A percentile compares a stretch with the other conserved stretches of the same genome.
phyloP scores from a whole-genome alignment of 129 eudicot genomes.

The Flaveria robusta region DNA sequence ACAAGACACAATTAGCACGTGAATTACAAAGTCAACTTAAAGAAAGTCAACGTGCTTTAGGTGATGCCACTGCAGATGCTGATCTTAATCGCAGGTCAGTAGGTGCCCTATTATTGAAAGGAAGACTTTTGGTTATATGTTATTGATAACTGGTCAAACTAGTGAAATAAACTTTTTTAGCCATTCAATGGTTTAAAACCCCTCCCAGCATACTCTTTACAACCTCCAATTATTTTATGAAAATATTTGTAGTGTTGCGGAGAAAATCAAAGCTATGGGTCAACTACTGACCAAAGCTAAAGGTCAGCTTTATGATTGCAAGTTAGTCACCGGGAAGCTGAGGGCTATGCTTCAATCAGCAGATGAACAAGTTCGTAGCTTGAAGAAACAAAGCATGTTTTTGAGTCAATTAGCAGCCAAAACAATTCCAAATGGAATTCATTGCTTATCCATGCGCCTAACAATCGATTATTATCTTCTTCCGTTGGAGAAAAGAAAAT shows the following conservation, averaged over 20 bases:
- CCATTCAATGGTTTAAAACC: background rate
- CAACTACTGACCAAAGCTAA: conserved; percentile 77
- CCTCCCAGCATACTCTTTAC: background rate
- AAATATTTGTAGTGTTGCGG: conserved; percentile 58
- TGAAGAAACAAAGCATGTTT: conserved; percentile 93
- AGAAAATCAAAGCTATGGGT: conserved; percentile 79
- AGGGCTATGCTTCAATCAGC: conserved; percentile 97
- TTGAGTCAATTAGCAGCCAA: conserved; percentile 93
- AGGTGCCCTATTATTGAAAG: background rate
- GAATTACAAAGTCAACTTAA: conserved; percentile 76
- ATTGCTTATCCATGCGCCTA: conserved; percentile 81
- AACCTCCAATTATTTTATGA: background rate
- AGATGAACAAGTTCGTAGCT: conserved; percentile 88
- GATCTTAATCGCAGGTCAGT: conserved; percentile 77
- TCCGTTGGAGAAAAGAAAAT: conserved; percentile 64
- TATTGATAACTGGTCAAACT: background rate
- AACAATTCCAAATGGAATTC: conserved; percentile 94
- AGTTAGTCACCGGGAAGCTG: conserved; percentile 78
- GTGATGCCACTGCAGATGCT: conserved; percentile 74
- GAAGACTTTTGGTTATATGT: conserved; percentile 15
- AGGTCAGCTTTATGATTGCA: conserved; percentile 81
- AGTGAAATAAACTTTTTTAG: background rate
- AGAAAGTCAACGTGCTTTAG: conserved; percentile 88
- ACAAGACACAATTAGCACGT: conserved; percentile 61
- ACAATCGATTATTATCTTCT: conserved; percentile 91